Evolutionary conservation across 2,329 filamentous ascomycete genomes (phyloP).

Genomic region (Diplocarpon mali): DNA sequence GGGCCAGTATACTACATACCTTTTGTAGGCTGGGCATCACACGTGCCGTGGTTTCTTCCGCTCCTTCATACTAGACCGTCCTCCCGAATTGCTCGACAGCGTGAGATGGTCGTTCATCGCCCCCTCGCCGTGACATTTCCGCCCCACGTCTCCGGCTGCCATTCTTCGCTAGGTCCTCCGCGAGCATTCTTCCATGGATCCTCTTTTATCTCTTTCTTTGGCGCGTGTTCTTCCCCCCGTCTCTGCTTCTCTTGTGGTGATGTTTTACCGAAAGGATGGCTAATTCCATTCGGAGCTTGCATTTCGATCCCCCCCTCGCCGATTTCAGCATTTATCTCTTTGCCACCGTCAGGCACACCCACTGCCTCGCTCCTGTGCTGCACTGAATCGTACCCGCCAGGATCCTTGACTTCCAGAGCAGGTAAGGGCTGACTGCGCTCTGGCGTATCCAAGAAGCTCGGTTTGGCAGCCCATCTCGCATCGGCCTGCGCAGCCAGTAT

Average conservation of each 20-base stretch:
- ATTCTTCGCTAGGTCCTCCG: conserved; percentile 44
- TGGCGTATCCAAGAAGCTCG: conserved; percentile 35
- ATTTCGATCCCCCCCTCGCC: background rate
- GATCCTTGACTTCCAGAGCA: conserved; percentile 18
- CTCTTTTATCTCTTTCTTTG: conserved; percentile 15
- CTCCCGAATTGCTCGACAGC: background rate
- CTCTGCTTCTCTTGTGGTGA: conserved; percentile 2
- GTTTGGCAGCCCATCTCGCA: conserved; percentile 51
- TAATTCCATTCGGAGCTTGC: background rate
- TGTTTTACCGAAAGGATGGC: background rate
- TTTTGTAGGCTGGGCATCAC: no score
- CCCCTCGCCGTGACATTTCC: conserved; percentile 7
- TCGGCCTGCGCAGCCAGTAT: conserved; percentile 50
- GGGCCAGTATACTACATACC: no score
- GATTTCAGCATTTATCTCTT: background rate
- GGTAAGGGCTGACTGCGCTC: conserved; percentile 25
- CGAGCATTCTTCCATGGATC: conserved; percentile 49
- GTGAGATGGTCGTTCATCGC: background rate
- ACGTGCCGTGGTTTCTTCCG: background rate
- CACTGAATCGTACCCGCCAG: conserved; percentile 2
- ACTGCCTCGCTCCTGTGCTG: background rate
- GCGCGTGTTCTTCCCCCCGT: conserved; percentile 8
- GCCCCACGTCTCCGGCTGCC: conserved; percentile 45
- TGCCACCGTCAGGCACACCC: no score
- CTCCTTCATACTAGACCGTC: background rate